Percentiles rank a stretch among this genome's conserved stretches.
phyloP scores from a whole-genome alignment of 2,329 filamentous ascomycete genomes.

The Celoporthe dispersa region DNA sequence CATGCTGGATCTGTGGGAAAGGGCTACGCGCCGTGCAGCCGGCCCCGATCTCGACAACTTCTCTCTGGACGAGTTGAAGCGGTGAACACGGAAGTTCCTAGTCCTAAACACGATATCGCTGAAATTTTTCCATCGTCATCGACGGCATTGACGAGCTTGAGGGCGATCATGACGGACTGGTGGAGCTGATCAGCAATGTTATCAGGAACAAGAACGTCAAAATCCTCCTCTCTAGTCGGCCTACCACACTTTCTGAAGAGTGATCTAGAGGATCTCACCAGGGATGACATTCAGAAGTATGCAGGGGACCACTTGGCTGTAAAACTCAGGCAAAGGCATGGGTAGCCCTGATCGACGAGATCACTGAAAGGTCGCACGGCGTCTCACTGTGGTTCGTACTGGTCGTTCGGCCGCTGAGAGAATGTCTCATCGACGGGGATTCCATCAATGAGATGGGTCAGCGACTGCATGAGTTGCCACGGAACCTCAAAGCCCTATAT shows the following conservation, averaged over 20 bases:
- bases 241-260: neutral
- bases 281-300: neutral
- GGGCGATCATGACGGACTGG: neutral
- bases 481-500: neutral
- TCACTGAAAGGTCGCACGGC: neutral
- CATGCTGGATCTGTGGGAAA: neutral
- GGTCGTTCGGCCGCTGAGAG: neutral
- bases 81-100: neutral
- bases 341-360: neutral
- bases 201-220: neutral
- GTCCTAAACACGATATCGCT: neutral
- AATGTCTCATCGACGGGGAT: neutral
- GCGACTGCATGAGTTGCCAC: neutral
- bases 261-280: neutral
- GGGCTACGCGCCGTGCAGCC: too few species aligned
- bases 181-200: neutral
- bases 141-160: neutral
- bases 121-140: neutral
- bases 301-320: neutral
- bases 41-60: neutral
- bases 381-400: neutral
- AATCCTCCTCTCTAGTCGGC: neutral
- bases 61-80: neutral
- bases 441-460: neutral
- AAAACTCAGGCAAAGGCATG: neutral